Evolutionary conservation across 768 basidiomycete species (phyloP), one percentile per base, ranked within the genome.

Genomic region (Kwoniella heveanensis): DNA sequence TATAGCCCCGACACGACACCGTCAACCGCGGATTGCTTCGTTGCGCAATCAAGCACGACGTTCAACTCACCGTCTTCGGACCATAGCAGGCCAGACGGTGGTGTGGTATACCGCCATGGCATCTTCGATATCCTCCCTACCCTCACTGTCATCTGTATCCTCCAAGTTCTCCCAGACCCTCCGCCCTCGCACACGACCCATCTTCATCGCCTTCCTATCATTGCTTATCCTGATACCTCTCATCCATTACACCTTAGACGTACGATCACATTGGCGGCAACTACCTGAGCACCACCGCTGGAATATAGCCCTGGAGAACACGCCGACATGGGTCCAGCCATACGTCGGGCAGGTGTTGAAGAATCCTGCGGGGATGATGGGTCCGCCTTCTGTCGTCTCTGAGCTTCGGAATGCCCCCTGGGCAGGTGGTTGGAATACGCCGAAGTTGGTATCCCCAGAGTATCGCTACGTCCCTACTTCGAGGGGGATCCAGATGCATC

Each of bases 321-420:
- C 58, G 21, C 58, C 58, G 13, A 22, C 37, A 47, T 62, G 39
- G 50, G 17, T 29, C 17, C 60, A 55, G 29, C 49, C 49, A n/a
- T 54, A 29, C 30, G 21, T 49, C 17, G 39, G 36, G 24, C 52
- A 52, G 22, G 25, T 60, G 10, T 4, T 60, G 13, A 29, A 62
- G 21, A 62, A 49, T n/a, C 60, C 60, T 24, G 51, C 60, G n/a
- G 53, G 21, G 6, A 22, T 54, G 22, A 19, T 62, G 29, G 30
- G 25, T 22, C 52, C 60, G 22, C 60, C 60, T 15, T 3, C 19
- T 17, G 48, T 54, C 17, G 13, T 36, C 17, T 12, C 26, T 2
- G 53, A 27, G 21, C 26, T 62, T 3, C n/a, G 60, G 15, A 44
- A 46, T 17, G 60, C 53, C 2, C 51, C 39, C 3, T 62, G 60